Conservation (phyloP, 192 early-diverging fungal species). For the Haplosporangium gracile region DNA sequence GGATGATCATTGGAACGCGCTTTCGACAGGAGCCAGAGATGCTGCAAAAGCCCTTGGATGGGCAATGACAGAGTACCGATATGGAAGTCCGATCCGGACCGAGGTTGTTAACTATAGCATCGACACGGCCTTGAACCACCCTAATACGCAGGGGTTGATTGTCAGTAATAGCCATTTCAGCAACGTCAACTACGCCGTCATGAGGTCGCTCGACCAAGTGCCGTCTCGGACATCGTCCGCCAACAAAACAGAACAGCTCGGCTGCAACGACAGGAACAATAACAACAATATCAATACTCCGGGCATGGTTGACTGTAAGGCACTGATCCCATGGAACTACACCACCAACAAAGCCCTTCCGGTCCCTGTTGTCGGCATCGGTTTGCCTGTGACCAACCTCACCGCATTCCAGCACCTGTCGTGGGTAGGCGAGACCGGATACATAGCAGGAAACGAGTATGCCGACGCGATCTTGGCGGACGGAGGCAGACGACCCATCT, state of each 20-base stretch:
- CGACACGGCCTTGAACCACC: constrained; percentile 7
- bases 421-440: constrained; percentile 29
- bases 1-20: constrained; percentile 19
- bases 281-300: background rate
- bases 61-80: constrained; percentile 30
- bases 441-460: constrained; percentile 19
- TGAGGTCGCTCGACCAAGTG: constrained; percentile 1
- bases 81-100: background rate
- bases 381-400: constrained; percentile 1
- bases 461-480: constrained; percentile 11
- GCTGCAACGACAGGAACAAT: background rate
- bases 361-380: constrained; percentile 15
- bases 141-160: constrained; percentile 11
- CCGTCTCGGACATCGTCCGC: background rate
- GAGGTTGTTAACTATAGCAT: constrained; percentile 4
- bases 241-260: constrained; percentile 6
- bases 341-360: constrained; percentile 12
- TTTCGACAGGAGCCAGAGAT: constrained; percentile 25
- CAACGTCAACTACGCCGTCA: constrained; percentile 13
- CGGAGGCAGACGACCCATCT: background rate
- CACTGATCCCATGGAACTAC: constrained; percentile 12
- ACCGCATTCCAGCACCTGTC: background rate
- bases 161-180: constrained; percentile 5
- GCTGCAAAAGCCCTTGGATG: constrained; percentile 15
- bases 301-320: background rate